Evolutionary conservation across 2,329 filamentous ascomycete species (phyloP), one percentile per base, ranked within the genome.

Genomic region (Pochonia chlamydosporia): DNA sequence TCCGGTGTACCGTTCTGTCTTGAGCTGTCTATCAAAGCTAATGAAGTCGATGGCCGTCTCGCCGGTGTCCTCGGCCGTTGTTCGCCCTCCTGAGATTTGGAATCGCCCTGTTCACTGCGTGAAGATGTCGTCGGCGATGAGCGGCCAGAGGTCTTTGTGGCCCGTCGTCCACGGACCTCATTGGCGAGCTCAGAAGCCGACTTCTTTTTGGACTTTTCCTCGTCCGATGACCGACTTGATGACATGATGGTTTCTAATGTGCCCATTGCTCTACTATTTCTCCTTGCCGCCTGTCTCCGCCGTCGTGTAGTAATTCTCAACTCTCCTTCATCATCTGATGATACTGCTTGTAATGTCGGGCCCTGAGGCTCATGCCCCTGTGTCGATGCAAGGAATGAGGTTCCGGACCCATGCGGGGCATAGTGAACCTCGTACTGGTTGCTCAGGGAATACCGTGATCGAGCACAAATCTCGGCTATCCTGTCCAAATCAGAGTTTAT

Each of bases 371-470:
- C 62, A 9, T 66, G 58, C 13, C 52, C 54, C 10, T 60, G 56
- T n/a, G 52, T 54, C 23, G 52, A 58, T 3, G 62, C 52, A 16
- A 72, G 43, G 50, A 81, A 79, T 1, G 68, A 64, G 2, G 74
- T 62, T 3, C 81, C 79, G 1, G 76, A 78, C 18, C 79, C 79
- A 54, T 84, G 81, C 13, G 81, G 81, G 11, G 76, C 68, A 49
- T 83, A 77, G 54, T 85, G 81, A 6, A 82, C 78, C 56, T 84
- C 81, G 56, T 84, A 84, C 58, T 84, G 81, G 59, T 83, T 82
- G 62, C 80, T 83, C 44, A 84, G 60, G 35, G 80, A 84, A 60
- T 84, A 84, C 37, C 77, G 73, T 11, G 80, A 84, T 28, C 78
- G 72, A 31, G 81, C 81, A 63, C 81, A 85, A 26, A 85, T 84